phyloP scores from a whole-genome alignment of 1,284 basidiomycete genomes.

The Leucoagaricus sp. region DNA sequence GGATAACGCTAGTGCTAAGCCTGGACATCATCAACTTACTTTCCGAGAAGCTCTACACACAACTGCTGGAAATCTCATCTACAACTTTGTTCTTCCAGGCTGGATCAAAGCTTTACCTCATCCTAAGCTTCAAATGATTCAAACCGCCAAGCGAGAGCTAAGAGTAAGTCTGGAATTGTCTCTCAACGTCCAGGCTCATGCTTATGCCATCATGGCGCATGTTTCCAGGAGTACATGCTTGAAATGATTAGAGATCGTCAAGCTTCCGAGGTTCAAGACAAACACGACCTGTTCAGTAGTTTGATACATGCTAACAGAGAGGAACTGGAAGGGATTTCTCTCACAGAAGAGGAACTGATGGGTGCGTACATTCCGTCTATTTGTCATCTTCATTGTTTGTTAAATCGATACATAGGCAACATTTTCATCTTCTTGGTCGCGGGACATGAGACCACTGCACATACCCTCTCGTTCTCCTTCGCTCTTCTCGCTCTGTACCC shows the following conservation, averaged over 20 bases:
- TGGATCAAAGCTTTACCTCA: constrained; percentile 45
- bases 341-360: constrained; percentile 52
- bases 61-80: constrained; percentile 44
- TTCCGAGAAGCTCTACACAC: constrained; percentile 58
- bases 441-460: constrained; percentile 50
- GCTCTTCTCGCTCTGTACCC: constrained; percentile 51
- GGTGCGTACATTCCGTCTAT: constrained; percentile 32
- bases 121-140: constrained; percentile 32
- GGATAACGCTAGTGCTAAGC: constrained; percentile 38
- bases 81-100: constrained; percentile 45
- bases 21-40: constrained; percentile 50
- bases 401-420: constrained; percentile 40
- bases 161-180: constrained; percentile 34
- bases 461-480: constrained; percentile 58
- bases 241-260: constrained; percentile 56
- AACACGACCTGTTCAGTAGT: constrained; percentile 56
- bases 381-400: neutral
- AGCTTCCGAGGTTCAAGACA: constrained; percentile 39
- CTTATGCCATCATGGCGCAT: neutral
- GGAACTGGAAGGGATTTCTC: constrained; percentile 34
- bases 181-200: neutral
- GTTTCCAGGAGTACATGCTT: constrained; percentile 46
- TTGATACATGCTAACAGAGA: constrained; percentile 51
- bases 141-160: constrained; percentile 49
- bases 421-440: constrained; percentile 61